Evolutionary conservation across 139 green algal species (phyloP), one percentile per base, ranked within the genome.

Genomic region (Chlamydomonas incerta): DNA sequence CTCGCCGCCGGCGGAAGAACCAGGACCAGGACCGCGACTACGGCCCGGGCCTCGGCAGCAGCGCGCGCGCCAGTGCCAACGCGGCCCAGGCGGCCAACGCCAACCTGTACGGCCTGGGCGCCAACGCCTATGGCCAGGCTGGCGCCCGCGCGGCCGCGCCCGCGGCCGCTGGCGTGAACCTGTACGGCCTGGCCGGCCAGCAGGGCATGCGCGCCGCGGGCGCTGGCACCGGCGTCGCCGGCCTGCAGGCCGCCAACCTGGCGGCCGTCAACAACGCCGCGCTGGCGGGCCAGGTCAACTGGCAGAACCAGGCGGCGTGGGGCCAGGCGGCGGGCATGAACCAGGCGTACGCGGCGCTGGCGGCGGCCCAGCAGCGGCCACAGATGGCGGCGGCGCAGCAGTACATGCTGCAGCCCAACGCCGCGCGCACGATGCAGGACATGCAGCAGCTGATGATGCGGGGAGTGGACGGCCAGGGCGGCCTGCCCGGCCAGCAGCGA

Each of bases 11-110:
- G 79, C 65, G 66, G 79, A 85, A 85, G 55, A 75, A 37, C 79
- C 29, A 18, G 15, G 79, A 85, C 79, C 65, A 85, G 66, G 79
- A 85, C 46, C 65, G 79, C 33, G 79, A 85, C 79, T 85, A 85
- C 46, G 76, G 76, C 37, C 35, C 62, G 28, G 65, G 60, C 20
- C 20, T 85, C 50, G 79, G 79, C 9, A 17, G 76, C 11, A 18
- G 65, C 46, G 35, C 79, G 14, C 66, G 66, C 15, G 66, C 37
- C 24, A 52, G 24, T 3, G 50, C 8, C 52, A 66, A 29, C 34
- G 79, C 47, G 0, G 47, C 31, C 67, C 55, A 68, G 31, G 37
- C 29, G 3, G 63, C 65, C 23, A 68, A 37, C 29, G 14, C 29
- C n/a, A 37, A 35, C n/a, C 63, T 75, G 31, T 85, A 85, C 79